These are phyloP conservation scores for Gleditsia sinensis DNA, from an alignment of 306 rosid species.

Conservation along the genomic window DNA sequence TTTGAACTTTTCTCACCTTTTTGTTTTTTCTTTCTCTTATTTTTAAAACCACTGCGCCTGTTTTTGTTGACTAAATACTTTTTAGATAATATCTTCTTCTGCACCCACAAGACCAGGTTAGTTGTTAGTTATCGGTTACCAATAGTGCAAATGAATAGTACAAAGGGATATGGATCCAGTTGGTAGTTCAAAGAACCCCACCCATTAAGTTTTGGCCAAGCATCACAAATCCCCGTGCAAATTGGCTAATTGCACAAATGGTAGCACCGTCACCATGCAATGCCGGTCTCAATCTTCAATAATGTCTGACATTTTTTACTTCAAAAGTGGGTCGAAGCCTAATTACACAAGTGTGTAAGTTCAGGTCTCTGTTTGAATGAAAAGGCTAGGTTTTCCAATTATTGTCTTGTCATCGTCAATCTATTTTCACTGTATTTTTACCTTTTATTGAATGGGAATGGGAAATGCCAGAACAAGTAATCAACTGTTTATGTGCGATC, in stretches of 20 bases:
- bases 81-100: neutral
- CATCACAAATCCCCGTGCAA: neutral
- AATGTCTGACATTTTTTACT: neutral
- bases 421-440: neutral
- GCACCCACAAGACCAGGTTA: neutral
- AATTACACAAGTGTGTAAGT: neutral
- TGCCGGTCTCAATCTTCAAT: neutral
- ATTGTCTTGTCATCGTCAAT: neutral
- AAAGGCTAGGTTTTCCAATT: neutral
- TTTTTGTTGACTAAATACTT: constrained; percentile 50
- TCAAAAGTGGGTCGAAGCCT: neutral
- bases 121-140: constrained; percentile 33
- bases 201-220: neutral
- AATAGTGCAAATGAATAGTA: neutral
- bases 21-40: neutral
- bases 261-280: no score
- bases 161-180: no score
- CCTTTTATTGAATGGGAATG: neutral
- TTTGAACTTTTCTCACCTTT: neutral
- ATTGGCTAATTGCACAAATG: neutral
- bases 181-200: neutral
- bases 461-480: neutral
- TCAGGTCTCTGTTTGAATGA: neutral
- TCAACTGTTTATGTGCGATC: no score
- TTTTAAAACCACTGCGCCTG: constrained; percentile 38